Conservation (phyloP, 164 flowering plant species). For the Piper longum region DNA sequence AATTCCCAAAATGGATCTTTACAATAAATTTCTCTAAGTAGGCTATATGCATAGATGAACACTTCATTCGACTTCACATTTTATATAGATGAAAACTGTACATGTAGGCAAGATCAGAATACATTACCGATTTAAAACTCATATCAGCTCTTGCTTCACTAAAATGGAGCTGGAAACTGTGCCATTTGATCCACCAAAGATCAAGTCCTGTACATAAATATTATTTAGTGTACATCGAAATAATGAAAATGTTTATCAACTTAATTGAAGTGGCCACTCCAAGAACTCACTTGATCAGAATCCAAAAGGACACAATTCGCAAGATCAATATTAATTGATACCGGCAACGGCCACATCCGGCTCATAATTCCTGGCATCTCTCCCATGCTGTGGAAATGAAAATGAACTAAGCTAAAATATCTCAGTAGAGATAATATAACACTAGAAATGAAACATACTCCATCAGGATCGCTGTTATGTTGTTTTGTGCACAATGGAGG, state of each 20-base stretch:
- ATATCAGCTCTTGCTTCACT: slow-evolving; percentile 56
- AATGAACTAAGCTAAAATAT: not conserved
- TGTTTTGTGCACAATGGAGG: slow-evolving; percentile 48
- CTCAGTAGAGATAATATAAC: not conserved
- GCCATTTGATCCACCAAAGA: slow-evolving; percentile 17
- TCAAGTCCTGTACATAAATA: slow-evolving; percentile 3
- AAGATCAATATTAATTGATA: slow-evolving; percentile 66
- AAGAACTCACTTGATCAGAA: slow-evolving; percentile 40
- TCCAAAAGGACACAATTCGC: slow-evolving; percentile 41
- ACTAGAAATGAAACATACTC: slow-evolving; percentile 28
- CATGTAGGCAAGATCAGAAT: slow-evolving; percentile 12
- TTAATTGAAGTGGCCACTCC: not conserved
- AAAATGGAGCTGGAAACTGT: slow-evolving; percentile 10
- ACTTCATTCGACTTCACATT: slow-evolving; percentile 18
- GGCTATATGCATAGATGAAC: slow-evolving; percentile 15
- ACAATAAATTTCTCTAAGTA: slow-evolving; percentile 12
- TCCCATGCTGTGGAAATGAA: slow-evolving; percentile 51
- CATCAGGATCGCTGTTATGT: slow-evolving; percentile 47
- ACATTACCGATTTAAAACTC: slow-evolving; percentile 11
- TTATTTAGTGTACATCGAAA: not conserved
- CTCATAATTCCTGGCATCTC: slow-evolving; percentile 76
- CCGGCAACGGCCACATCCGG: slow-evolving; percentile 74
- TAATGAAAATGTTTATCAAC: not conserved
- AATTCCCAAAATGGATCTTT: slow-evolving; percentile 30
- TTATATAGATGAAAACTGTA: slow-evolving; percentile 24